Conservation (phyloP, 768 basidiomycete species). For the Cyclocybe cylindracea region DNA sequence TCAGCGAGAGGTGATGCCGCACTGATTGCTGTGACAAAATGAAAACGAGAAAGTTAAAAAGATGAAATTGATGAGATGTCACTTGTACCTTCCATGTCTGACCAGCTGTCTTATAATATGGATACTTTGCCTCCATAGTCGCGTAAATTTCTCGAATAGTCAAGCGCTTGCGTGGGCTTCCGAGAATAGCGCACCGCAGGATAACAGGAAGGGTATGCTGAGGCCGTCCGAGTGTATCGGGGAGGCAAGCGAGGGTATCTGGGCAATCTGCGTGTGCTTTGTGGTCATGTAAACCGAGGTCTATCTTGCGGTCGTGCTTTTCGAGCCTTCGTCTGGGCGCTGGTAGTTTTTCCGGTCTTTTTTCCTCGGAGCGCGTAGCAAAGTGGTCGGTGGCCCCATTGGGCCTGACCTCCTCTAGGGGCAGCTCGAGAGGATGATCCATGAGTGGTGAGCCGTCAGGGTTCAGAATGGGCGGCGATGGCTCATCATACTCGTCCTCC, state of each 20-base stretch:
- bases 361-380: conserved; percentile 11
- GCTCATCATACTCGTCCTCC: conserved; percentile 17
- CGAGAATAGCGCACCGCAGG: conserved; percentile 81
- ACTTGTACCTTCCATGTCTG: conserved; percentile 78
- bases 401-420: neutral
- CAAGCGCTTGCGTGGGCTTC: conserved; percentile 70
- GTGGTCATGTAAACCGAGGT: conserved; percentile 44
- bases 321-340: conserved; percentile 25
- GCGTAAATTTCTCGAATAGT: conserved; percentile 87
- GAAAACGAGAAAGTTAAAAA: conserved; percentile 11
- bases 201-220: conserved; percentile 87
- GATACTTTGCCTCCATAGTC: conserved; percentile 84
- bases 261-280: conserved; percentile 76
- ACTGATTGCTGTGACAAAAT: conserved; percentile 71
- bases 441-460: neutral
- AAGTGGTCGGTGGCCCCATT: conserved; percentile 6
- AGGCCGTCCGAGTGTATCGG: conserved; percentile 76
- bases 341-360: conserved; percentile 20
- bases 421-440: neutral
- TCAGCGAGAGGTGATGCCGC: conserved; percentile 80
- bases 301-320: conserved; percentile 27
- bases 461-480: conserved; percentile 2
- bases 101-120: conserved; percentile 78
- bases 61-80: conserved; percentile 5
- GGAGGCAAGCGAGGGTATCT: conserved; percentile 74